These are phyloP conservation scores for Trypanosoma conorhini DNA, from an alignment of 208 protist genomes.

Conservation along the genomic window DNA sequence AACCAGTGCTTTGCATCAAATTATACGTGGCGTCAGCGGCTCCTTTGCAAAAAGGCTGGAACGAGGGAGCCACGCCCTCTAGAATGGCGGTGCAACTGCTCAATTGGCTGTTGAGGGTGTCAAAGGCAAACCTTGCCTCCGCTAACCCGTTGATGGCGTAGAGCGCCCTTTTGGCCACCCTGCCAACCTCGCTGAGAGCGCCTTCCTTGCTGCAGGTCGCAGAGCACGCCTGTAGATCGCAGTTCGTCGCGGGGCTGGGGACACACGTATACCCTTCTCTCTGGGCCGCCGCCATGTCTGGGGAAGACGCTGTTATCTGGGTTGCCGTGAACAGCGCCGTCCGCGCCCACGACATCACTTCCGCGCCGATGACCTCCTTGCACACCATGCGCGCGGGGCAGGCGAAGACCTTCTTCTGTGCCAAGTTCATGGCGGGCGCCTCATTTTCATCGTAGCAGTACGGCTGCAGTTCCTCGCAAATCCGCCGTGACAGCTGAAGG, in stretches of 20 bases:
- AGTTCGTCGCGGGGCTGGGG: neutral
- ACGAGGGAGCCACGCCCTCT: conserved; percentile 18
- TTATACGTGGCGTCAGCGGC: conserved; percentile 5
- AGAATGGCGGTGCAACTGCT: conserved; percentile 28
- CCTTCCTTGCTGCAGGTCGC: conserved; percentile 4
- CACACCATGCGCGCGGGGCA: conserved; percentile 22
- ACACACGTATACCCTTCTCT: conserved; percentile 15
- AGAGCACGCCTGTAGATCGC: conserved; percentile 10
- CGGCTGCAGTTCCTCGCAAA: conserved; percentile 11
- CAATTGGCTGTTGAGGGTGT: conserved; percentile 8
- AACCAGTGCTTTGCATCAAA: conserved; percentile 27
- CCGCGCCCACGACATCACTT: conserved; percentile 16
- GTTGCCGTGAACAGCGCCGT: conserved; percentile 2
- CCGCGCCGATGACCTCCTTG: neutral
- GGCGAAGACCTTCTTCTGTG: conserved; percentile 11
- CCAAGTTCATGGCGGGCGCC: conserved; percentile 5
- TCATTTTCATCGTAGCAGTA: conserved; percentile 13
- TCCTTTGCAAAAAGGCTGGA: conserved; percentile 25
- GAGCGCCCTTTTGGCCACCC: conserved; percentile 3
- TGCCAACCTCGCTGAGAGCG: conserved; percentile 15
- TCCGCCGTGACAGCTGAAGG: neutral
- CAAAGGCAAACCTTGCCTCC: conserved; percentile 3
- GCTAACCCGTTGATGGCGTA: conserved; percentile 8
- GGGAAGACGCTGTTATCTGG: neutral
- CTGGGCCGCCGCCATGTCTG: neutral